Conservation (phyloP, 2,329 filamentous ascomycete species). For the Pseudogymnoascus sp. region DNA sequence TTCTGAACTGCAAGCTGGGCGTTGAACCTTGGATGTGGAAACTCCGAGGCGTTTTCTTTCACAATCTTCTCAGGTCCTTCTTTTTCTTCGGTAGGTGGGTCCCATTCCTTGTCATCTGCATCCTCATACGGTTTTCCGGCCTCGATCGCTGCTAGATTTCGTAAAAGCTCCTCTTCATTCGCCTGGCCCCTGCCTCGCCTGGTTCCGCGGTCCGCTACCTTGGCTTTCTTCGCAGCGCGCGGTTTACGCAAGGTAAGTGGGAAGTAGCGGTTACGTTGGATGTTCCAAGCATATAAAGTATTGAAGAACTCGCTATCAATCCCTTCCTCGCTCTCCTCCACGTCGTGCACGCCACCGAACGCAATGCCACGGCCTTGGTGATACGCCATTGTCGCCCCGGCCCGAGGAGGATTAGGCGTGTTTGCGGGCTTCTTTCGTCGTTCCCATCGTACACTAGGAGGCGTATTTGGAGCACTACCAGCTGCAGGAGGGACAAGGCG, state of each 20-base stretch:
- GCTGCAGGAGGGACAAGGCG: constrained; percentile 65
- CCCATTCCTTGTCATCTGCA: constrained; percentile 41
- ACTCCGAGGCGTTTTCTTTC: constrained; percentile 65
- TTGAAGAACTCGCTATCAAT: constrained; percentile 99
- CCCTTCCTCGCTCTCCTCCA: constrained; percentile 84
- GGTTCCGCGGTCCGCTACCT: constrained; percentile 47
- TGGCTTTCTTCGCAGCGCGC: constrained; percentile 53
- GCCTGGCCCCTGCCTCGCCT: constrained; percentile 72
- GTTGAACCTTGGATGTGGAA: constrained; percentile 87
- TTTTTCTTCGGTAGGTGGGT: constrained; percentile 41
- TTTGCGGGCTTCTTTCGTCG: constrained; percentile 88
- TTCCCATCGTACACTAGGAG: constrained; percentile 81
- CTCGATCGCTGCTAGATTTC: constrained; percentile 79
- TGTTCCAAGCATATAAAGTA: constrained; percentile 82
- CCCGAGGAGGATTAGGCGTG: constrained; percentile 70
- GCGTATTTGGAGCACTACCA: constrained; percentile 56
- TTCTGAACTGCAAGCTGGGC: constrained; percentile 84
- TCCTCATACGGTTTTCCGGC: constrained; percentile 58
- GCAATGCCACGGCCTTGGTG: constrained; percentile 89
- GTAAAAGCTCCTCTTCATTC: constrained; percentile 82
- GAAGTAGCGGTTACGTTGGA: constrained; percentile 93
- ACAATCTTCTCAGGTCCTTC: constrained; percentile 48
- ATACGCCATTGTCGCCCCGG: constrained; percentile 86
- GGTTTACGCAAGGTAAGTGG: constrained; percentile 69
- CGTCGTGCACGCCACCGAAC: constrained; percentile 91